Evolutionary conservation across 345 rosid genomes (phyloP), one percentile per base, ranked within the genome.

Genomic region (Eucalyptus globulus): DNA sequence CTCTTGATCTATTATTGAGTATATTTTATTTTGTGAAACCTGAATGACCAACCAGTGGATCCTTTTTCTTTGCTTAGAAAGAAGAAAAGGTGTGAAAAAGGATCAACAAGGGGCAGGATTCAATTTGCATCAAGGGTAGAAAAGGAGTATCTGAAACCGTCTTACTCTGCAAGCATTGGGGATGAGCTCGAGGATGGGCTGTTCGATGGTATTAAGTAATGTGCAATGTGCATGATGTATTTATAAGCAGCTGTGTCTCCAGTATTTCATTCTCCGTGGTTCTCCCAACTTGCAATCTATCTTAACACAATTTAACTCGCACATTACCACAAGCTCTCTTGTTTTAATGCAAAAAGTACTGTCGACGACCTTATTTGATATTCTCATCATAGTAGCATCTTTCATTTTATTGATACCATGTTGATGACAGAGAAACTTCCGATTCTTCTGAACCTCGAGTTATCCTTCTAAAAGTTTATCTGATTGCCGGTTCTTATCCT

Each of bases 131-230:
- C 95, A 83, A 95, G 98, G 94, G 99, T 96, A 88, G 99, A 97
- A 95, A 97, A 97, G 91, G 99, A 97, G 91, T 96, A 92, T 94
- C 91, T 97, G 89, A 96, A 97, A 89, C 96, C 98, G 40, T 58
- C 94, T 50, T 97, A 97, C 91, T 93, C 97, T 69, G 98, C 98
- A 80, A 96, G 97, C 90, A 93, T 97, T 80, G 96, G 96, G 60
- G 96, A 94, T 60, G 99, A 96, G 88, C 93, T 96, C 85, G 99
- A 97, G 94, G 99, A 97, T 88, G 99, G 99, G 86, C 95, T 97
- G 86, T 96, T 97, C 86, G 97, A 97, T 91, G 99, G 99, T 97
- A 95, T 91, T 56, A 29, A 29, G 27, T 45, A 86, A 34, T 87
- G 60, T 69, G 14, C 22, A 49, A 87, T 80, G 67, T 86, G 29